Evolutionary conservation across 192 early-diverging fungal genomes (phyloP), one percentile per base, ranked within the genome.

Genomic region (Lobosporangium transversale): DNA sequence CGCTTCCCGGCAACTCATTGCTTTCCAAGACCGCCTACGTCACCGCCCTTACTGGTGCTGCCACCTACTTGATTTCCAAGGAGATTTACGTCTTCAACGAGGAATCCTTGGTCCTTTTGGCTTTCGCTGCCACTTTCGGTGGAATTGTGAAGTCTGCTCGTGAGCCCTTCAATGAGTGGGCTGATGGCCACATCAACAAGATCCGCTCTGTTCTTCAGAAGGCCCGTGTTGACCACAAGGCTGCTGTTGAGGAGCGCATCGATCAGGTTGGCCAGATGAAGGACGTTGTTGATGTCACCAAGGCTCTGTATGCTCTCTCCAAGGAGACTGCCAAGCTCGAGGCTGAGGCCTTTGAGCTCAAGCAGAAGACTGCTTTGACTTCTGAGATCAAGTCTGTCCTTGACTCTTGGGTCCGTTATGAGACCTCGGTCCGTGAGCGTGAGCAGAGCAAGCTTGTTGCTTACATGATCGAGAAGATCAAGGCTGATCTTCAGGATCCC

Each of bases 351-450:
- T 98, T 94, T 78, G 91, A 94, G 83, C 86, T 97, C 49, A 95
- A 98, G 92, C 97, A 98, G 81, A 89, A 89, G 67, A 91, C 90
- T 27, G 84, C 88, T 54, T 86, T 94, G 71, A 87, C 89, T 58
- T 20, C 76, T 29, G 95, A 98, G 83, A 88, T 94, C 70, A 96
- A 96, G 90, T 52, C 82, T 20, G 90, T 92, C 54, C 86, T 98
- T 23, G 97, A 98, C 85, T 92, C 92, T 36, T 98, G 97, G 97
- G 95, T 97, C 42, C 95, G 97, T 68, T 94, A 98, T 75, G 97
- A 98, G 84, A 87, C 91, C 63, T 85, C 84, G 27, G 89, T 98
- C 59, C 94, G 97, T 83, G 97, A 97, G 80, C 88, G 85, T 60
- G 92, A 96, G 87, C 97, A 98, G 86, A 91, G 90, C 87, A 83